These are phyloP conservation scores for Xylariales sp. DNA, from an alignment of 2,329 filamentous ascomycete genomes.

Conservation along the genomic window DNA sequence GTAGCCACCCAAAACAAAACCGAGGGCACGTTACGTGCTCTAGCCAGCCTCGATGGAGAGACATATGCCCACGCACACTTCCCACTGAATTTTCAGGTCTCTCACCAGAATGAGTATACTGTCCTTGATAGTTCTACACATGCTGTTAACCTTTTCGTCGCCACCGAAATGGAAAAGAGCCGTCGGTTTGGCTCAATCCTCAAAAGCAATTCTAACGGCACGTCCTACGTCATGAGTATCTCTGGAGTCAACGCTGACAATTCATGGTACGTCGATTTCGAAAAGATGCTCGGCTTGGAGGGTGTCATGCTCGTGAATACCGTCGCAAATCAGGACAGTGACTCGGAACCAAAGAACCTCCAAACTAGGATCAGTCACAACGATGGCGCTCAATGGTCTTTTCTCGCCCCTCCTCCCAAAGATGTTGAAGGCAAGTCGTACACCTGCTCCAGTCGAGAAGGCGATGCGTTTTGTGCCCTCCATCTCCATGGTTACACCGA, in stretches of 20 bases:
- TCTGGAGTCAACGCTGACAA: conserved; percentile 83
- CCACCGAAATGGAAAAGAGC: conserved; percentile 73
- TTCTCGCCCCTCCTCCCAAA: conserved; percentile 76
- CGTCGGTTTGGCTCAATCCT: conserved; percentile 86
- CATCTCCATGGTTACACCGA: conserved; percentile 98
- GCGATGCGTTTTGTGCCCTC: conserved; percentile 78
- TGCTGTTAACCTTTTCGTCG: conserved; percentile 93
- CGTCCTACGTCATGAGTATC: conserved; percentile 89
- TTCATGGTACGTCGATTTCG: conserved; percentile 88
- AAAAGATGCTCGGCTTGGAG: conserved; percentile 93
- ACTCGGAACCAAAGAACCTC: conserved; percentile 78
- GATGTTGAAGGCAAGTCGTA: conserved; percentile 79
- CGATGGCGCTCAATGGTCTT: conserved; percentile 88
- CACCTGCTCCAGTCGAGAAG: conserved; percentile 70
- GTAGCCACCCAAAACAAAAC: conserved; percentile 81
- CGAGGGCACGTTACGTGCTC: conserved; percentile 76
- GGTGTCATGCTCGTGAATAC: conserved; percentile 90
- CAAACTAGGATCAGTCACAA: conserved; percentile 96
- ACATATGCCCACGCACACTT: conserved; percentile 87
- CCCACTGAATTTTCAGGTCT: conserved; percentile 83
- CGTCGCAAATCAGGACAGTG: conserved; percentile 78
- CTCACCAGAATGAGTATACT: conserved; percentile 86
- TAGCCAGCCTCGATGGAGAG: conserved; percentile 86
- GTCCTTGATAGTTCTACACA: conserved; percentile 95
- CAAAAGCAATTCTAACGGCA: conserved; percentile 99